Conservation (phyloP, 106 monocot genomes). For the Dendrobium chrysotoxum region DNA sequence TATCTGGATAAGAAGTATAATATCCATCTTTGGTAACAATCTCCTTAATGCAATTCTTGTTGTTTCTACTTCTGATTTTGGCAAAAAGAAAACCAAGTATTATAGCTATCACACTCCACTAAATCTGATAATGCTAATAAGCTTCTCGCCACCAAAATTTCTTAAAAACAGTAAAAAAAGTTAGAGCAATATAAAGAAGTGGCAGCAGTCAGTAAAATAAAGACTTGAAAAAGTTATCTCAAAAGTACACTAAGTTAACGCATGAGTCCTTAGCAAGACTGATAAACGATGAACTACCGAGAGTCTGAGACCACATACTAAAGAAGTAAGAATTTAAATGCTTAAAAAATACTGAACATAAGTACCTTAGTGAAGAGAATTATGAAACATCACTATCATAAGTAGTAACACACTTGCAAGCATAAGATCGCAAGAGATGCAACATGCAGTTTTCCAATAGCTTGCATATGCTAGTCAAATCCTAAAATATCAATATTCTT, state of each 20-base stretch:
- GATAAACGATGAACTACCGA: neutral
- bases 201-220: too few relatives aligned
- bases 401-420: neutral
- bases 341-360: neutral
- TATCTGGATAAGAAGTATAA: too few relatives aligned
- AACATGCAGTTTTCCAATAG: neutral
- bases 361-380: slow-evolving; percentile 5
- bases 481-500: slow-evolving; percentile 3
- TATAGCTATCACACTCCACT: too few relatives aligned
- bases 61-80: too few relatives aligned
- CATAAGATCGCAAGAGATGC: neutral
- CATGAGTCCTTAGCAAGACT: neutral
- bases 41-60: too few relatives aligned
- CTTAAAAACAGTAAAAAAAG: too few relatives aligned
- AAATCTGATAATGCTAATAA: too few relatives aligned
- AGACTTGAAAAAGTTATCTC: too few relatives aligned
- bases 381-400: slow-evolving; percentile 1
- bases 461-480: neutral
- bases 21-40: too few relatives aligned
- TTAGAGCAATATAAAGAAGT: too few relatives aligned
- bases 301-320: neutral
- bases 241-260: neutral
- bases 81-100: too few relatives aligned
- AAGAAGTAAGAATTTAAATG: neutral
- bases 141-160: too few relatives aligned